Conservation (phyloP, 169 alveolate genomes). For the Plasmodium chabaudi region DNA sequence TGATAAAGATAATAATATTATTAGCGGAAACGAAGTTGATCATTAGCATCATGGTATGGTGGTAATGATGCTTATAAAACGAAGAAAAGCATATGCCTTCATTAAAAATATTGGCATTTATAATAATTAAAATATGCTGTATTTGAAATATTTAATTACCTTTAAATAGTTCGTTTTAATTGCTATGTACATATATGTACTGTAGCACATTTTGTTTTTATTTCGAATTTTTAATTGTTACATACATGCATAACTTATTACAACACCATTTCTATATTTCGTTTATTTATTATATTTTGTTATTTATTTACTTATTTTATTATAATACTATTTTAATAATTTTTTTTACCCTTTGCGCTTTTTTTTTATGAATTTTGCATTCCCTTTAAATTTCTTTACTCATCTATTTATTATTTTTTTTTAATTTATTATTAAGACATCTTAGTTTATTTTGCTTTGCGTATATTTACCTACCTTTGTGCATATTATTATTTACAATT, state of each 20-base stretch:
- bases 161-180: conserved; percentile 1
- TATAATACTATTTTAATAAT: no score
- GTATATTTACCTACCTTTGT: no score
- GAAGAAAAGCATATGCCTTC: neutral
- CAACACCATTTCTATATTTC: neutral
- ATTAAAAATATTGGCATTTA: conserved; percentile 9
- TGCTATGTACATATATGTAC: neutral
- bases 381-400: no score
- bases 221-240: conserved; percentile 26
- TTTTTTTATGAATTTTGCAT: no score
- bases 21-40: neutral
- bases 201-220: neutral
- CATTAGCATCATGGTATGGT: neutral
- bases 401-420: no score
- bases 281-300: neutral
- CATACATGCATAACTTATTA: neutral
- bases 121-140: conserved; percentile 2
- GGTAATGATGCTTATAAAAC: neutral
- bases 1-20: neutral
- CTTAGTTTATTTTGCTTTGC: no score
- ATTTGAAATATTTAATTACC: neutral
- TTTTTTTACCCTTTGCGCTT: no score
- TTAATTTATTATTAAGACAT: no score
- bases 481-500: no score
- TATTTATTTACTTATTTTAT: conserved; percentile 5